Evolutionary conservation across 1,139 yeast species (phyloP).

Genomic region (Taphrina flavorubra): DNA sequence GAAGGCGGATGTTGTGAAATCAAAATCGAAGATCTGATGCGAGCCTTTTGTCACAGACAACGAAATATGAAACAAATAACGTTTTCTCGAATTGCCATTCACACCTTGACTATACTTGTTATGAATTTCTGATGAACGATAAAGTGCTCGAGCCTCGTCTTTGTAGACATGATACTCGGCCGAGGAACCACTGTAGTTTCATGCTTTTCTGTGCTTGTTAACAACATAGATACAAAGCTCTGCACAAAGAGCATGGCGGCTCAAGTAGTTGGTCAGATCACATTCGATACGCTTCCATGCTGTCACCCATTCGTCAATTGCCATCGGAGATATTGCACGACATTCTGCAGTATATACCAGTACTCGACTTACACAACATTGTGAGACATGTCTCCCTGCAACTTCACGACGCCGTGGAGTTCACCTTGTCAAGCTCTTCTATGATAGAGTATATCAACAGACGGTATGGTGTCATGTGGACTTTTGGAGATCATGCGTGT

Average conservation of each 20-base stretch:
- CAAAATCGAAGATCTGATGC: constrained; percentile 6
- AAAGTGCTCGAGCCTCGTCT: constrained; percentile 2
- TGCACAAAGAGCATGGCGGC: not conserved
- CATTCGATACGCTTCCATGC: not conserved
- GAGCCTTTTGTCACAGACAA: not conserved
- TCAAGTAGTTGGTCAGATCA: no score
- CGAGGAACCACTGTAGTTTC: not conserved
- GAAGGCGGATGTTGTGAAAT: not conserved
- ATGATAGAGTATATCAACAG: constrained; percentile 14
- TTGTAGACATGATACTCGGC: not conserved
- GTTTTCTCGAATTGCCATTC: not conserved
- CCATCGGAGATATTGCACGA: constrained; percentile 13
- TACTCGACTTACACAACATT: constrained; percentile 1
- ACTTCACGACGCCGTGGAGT: constrained; percentile 11
- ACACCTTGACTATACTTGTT: not conserved
- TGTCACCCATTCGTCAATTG: constrained; percentile 2
- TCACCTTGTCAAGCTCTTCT: not conserved
- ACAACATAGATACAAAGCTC: not conserved
- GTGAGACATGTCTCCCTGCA: constrained; percentile 4
- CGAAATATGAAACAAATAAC: constrained; percentile 1
- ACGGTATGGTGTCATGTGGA: constrained; percentile 28
- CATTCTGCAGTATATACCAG: constrained; percentile 15
- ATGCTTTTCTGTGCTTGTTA: not conserved
- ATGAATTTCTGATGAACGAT: not conserved
- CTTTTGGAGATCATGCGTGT: constrained; percentile 7